These are phyloP conservation scores for Hordeum marinum DNA, from an alignment of 176 grass and related monocot species.

Conservation along the genomic window DNA sequence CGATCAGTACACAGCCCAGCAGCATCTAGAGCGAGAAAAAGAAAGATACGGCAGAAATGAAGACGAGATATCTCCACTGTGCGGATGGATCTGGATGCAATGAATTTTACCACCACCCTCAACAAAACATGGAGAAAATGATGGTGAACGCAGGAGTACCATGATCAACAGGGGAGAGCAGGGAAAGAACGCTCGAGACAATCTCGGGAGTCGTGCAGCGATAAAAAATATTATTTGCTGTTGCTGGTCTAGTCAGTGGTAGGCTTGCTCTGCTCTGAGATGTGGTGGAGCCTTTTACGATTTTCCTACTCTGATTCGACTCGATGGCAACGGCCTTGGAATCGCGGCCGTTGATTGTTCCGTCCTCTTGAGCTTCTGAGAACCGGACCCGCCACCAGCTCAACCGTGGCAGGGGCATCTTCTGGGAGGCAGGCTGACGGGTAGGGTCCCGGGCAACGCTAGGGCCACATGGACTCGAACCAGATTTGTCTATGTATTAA, in stretches of 20 bases:
- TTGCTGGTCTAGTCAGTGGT: constrained; percentile 6
- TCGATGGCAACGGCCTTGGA: constrained; percentile 39
- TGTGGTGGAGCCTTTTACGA: not conserved
- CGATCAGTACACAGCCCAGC: not conserved
- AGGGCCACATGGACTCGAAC: not conserved
- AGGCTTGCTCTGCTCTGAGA: constrained; percentile 6
- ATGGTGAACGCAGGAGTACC: not conserved
- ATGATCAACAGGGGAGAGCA: not conserved
- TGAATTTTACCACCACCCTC: not conserved
- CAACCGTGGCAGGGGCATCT: constrained; percentile 21
- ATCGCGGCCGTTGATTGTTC: constrained; percentile 73
- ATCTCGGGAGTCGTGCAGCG: constrained; percentile 14
- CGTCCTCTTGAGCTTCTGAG: constrained; percentile 26
- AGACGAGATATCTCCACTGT: not conserved
- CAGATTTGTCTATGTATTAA: constrained; percentile 46
- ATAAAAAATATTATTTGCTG: constrained; percentile 12
- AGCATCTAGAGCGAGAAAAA: not conserved
- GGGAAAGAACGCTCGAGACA: not conserved
- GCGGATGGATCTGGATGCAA: not conserved
- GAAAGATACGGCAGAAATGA: not conserved
- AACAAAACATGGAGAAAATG: not conserved
- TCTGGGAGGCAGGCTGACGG: constrained; percentile 5
- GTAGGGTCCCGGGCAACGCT: not conserved
- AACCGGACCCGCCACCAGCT: constrained; percentile 21
- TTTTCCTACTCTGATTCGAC: constrained; percentile 5